A percentile compares a stretch with the other conserved stretches of the same genome.
phyloP scores from a whole-genome alignment of 208 protist genomes.

The Trypanosoma mega region DNA sequence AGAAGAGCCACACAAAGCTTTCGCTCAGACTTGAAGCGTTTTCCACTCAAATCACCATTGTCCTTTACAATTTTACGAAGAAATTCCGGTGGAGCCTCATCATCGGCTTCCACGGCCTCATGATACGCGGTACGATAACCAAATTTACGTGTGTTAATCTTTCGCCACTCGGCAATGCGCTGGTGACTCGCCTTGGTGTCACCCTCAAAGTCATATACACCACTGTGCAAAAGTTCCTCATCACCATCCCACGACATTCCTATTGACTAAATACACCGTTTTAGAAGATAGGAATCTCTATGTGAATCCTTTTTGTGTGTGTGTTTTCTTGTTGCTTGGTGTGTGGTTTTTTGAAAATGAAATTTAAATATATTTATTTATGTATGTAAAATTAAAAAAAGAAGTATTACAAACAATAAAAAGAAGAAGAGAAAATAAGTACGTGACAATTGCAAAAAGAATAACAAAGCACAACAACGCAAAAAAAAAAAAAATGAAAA shows the following conservation, averaged over 20 bases:
- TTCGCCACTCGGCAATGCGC: slow-evolving; percentile 64
- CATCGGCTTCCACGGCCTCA: slow-evolving; percentile 63
- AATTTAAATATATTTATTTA: neutral
- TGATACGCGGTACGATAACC: slow-evolving; percentile 71
- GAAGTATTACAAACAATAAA: slow-evolving; percentile 8
- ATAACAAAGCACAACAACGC: slow-evolving; percentile 9
- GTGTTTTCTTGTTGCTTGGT: too few relatives aligned
- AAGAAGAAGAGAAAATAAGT: slow-evolving; percentile 8
- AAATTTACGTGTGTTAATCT: slow-evolving; percentile 63
- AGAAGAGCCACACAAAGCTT: slow-evolving; percentile 99
- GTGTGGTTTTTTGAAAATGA: too few relatives aligned
- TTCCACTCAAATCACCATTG: slow-evolving; percentile 99
- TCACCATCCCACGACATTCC: neutral
- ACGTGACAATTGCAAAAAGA: slow-evolving; percentile 6
- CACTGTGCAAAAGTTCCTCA: neutral
- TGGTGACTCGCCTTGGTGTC: slow-evolving; percentile 32
- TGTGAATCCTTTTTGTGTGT: too few relatives aligned
- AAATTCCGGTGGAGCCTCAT: slow-evolving; percentile 97
- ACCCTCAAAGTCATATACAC: slow-evolving; percentile 23
- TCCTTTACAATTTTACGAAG: slow-evolving; percentile 99
- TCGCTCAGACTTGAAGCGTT: slow-evolving; percentile 99
- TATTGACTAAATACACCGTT: neutral
- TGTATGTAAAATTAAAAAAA: slow-evolving; percentile 12
- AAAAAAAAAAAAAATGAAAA: slow-evolving; percentile 6
- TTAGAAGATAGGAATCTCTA: too few relatives aligned